Percentiles rank a stretch among this genome's conserved stretches.
Conservation (phyloP, 2,329 filamentous ascomycete genomes). For the Microdochium trichocladiopsis region DNA sequence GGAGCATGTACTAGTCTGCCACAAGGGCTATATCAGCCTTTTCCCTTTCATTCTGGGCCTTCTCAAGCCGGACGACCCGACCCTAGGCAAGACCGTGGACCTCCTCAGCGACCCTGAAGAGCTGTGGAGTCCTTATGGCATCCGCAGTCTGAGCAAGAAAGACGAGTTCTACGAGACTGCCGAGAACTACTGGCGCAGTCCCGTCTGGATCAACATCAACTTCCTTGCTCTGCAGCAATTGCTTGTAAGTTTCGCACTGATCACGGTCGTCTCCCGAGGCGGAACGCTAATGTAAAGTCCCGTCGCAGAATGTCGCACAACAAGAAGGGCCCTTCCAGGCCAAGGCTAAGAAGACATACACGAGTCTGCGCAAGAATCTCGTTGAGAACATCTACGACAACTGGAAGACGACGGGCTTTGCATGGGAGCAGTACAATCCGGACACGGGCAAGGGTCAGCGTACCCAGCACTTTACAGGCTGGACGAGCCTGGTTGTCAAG, state of each 20-base stretch:
- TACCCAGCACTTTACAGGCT: conserved; percentile 96
- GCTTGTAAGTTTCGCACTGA: conserved; percentile 48
- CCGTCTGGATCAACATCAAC: conserved; percentile 95
- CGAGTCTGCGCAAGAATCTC: conserved; percentile 70
- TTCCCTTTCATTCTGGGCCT: conserved; percentile 89
- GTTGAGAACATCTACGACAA: conserved; percentile 82
- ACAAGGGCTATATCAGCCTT: conserved; percentile 92
- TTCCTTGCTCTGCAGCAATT: conserved; percentile 78
- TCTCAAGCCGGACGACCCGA: conserved; percentile 64
- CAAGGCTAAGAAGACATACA: conserved; percentile 69
- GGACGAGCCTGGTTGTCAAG: conserved; percentile 97
- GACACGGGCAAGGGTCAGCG: conserved; percentile 90
- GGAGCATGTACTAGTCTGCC: conserved; percentile 82
- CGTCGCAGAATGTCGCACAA: conserved; percentile 53
- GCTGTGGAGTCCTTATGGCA: conserved; percentile 84
- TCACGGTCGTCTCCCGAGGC: background rate
- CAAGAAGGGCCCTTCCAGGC: conserved; percentile 60
- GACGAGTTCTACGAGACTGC: conserved; percentile 79
- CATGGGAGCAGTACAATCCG: conserved; percentile 97
- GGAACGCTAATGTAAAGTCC: background rate
- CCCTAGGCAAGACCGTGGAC: conserved; percentile 67
- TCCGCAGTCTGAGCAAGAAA: conserved; percentile 80
- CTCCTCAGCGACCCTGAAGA: conserved; percentile 75
- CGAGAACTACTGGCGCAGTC: conserved; percentile 96
- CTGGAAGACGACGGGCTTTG: conserved; percentile 90